These are phyloP conservation scores for Saccharomycopsis sp. DNA, from an alignment of 805 yeast genomes.

Conservation along the genomic window DNA sequence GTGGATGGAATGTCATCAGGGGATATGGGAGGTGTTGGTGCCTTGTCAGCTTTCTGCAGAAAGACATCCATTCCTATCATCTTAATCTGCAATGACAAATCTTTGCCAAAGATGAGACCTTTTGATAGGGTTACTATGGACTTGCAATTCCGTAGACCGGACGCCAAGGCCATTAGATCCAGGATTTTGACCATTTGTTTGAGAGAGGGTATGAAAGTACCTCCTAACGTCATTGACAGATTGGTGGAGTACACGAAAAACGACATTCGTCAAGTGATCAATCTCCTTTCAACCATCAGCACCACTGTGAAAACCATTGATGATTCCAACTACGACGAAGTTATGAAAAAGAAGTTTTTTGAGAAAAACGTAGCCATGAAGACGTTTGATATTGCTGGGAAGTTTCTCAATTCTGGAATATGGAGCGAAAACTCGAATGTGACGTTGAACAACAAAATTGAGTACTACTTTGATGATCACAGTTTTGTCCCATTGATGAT, in stretches of 20 bases:
- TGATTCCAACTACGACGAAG: constrained; percentile 50
- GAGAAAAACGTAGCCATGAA: constrained; percentile 83
- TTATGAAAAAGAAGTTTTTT: constrained; percentile 68
- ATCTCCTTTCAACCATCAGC: constrained; percentile 76
- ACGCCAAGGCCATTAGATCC: constrained; percentile 69
- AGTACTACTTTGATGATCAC: constrained; percentile 85
- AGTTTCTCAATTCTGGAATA: constrained; percentile 50
- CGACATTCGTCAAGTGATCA: constrained; percentile 91
- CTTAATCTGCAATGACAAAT: constrained; percentile 86
- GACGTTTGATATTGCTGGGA: constrained; percentile 82
- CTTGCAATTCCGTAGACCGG: constrained; percentile 82
- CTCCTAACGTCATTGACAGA: constrained; percentile 72
- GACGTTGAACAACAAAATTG: constrained; percentile 72
- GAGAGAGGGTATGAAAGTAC: constrained; percentile 72
- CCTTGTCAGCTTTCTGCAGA: constrained; percentile 76
- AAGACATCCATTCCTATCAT: constrained; percentile 85
- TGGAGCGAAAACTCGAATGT: constrained; percentile 45
- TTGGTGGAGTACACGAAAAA: constrained; percentile 77
- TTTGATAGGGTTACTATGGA: constrained; percentile 79
- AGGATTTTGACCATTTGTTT: constrained; percentile 85
- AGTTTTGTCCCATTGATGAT: constrained; percentile 94
- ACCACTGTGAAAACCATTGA: constrained; percentile 59
- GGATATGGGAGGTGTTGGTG: constrained; percentile 97
- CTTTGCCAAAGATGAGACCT: constrained; percentile 91
- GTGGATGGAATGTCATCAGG: constrained; percentile 99